Conservation (phyloP, 352 stramenopile species). For the Globisporangium uncinulatum region DNA sequence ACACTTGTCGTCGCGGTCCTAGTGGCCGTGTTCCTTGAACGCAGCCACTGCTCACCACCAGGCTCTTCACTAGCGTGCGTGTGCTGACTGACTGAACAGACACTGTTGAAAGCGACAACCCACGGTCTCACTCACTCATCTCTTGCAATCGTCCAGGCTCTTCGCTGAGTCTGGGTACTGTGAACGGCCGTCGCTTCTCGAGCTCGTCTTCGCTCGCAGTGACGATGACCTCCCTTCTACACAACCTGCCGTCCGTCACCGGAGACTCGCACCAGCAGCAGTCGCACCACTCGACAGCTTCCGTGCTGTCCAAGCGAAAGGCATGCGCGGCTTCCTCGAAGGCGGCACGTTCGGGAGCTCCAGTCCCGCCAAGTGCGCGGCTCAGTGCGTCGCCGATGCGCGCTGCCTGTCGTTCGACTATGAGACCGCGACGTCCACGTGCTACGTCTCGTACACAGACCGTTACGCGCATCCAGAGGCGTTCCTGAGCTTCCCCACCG, state of each 20-base stretch:
- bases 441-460: slow-evolving; percentile 73
- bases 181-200: neutral
- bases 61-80: too few species aligned
- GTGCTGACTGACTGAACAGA: neutral
- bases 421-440: slow-evolving; percentile 43
- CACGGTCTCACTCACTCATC: neutral
- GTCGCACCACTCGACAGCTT: slow-evolving; percentile 26
- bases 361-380: slow-evolving; percentile 30
- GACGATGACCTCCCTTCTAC: neutral
- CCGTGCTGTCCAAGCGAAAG: slow-evolving; percentile 30
- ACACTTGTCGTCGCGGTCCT: too few species aligned
- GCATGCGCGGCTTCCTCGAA: slow-evolving; percentile 54
- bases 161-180: neutral
- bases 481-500: slow-evolving; percentile 60
- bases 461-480: slow-evolving; percentile 55
- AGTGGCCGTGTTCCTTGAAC: too few species aligned
- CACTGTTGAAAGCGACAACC: too few species aligned
- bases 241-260: neutral
- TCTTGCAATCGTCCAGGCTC: neutral
- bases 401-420: slow-evolving; percentile 73
- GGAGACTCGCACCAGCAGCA: slow-evolving; percentile 2
- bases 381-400: slow-evolving; percentile 35
- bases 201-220: neutral
- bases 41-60: too few species aligned
- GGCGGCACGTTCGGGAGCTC: slow-evolving; percentile 37